phyloP scores from a whole-genome alignment of 2,329 filamentous ascomycete species.

The Colletotrichum sp. region DNA sequence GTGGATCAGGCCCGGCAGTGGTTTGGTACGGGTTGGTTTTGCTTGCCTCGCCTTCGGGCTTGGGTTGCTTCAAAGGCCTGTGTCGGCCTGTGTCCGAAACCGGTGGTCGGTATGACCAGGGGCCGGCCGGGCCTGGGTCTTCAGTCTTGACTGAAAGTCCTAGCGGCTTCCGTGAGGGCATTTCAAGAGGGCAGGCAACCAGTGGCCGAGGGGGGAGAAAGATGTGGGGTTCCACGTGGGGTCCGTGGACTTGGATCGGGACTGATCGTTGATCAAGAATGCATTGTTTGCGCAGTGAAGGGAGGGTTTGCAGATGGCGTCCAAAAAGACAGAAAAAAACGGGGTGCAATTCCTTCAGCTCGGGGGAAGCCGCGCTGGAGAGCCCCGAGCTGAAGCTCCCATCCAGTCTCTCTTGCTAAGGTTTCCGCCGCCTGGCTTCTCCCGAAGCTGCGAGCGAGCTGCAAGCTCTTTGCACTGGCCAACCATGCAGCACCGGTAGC shows the following conservation, averaged over 20 bases:
- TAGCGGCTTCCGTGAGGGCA: background rate
- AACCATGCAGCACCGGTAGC: background rate
- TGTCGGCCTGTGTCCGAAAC: constrained; percentile 20
- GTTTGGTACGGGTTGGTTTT: background rate
- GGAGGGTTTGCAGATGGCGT: background rate
- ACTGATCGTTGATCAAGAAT: background rate
- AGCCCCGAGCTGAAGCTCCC: background rate
- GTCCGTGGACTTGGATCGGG: background rate
- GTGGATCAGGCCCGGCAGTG: constrained; percentile 1
- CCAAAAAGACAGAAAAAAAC: background rate
- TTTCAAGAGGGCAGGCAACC: background rate
- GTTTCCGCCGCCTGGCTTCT: background rate
- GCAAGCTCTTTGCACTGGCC: background rate
- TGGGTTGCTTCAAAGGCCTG: background rate
- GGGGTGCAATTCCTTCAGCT: background rate
- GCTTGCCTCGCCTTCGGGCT: background rate
- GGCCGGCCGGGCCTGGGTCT: background rate
- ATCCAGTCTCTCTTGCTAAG: background rate
- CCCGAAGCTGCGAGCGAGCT: background rate
- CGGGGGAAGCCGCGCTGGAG: background rate
- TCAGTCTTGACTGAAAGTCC: background rate
- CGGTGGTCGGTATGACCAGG: background rate
- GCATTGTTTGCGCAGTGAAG: constrained; percentile 14
- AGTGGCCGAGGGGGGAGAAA: background rate
- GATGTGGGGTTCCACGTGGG: constrained; percentile 12